phyloP scores from a whole-genome alignment of 495 filamentous ascomycete species.

The Pseudomonodictys pantanalensis region DNA sequence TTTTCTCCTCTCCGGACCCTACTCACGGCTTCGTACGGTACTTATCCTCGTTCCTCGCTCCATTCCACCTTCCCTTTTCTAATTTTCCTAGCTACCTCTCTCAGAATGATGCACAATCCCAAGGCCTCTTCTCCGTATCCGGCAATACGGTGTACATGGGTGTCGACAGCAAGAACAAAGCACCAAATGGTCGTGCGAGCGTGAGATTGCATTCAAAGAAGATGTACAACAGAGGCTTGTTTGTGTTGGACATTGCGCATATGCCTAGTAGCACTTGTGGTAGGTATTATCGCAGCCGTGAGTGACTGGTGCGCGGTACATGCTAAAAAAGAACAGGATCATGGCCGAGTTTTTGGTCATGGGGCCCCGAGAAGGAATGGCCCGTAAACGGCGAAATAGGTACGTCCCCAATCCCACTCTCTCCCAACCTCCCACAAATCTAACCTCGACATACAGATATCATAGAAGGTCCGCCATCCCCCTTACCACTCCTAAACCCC shows the following conservation, averaged over 20 bases:
- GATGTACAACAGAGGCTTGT: slow-evolving; percentile 39
- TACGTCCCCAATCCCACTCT: slow-evolving; percentile 34
- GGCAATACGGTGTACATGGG: slow-evolving; percentile 30
- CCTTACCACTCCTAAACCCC: no score
- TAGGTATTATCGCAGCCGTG: slow-evolving; percentile 1
- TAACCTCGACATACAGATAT: slow-evolving; percentile 47
- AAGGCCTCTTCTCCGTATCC: slow-evolving; percentile 31
- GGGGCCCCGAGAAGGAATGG: slow-evolving; percentile 52
- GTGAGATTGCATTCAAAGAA: slow-evolving; percentile 36
- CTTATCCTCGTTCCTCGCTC: not conserved
- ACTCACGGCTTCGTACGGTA: slow-evolving; percentile 40
- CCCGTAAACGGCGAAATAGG: slow-evolving; percentile 67
- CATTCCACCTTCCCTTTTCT: not conserved
- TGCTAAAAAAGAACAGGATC: slow-evolving; percentile 13
- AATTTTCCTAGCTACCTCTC: slow-evolving; percentile 24
- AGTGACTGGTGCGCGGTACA: not conserved
- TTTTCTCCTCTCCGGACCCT: slow-evolving; percentile 37
- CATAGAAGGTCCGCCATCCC: slow-evolving; percentile 62
- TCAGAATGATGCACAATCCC: slow-evolving; percentile 24
- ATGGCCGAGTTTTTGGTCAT: slow-evolving; percentile 21
- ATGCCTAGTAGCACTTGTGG: slow-evolving; percentile 41
- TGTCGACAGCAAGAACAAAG: slow-evolving; percentile 31
- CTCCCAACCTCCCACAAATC: not conserved
- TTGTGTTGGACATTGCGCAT: slow-evolving; percentile 41
- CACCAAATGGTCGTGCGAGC: slow-evolving; percentile 35